Conservation (phyloP, 257 asterid genomes). For the Scutellaria baicalensis region DNA sequence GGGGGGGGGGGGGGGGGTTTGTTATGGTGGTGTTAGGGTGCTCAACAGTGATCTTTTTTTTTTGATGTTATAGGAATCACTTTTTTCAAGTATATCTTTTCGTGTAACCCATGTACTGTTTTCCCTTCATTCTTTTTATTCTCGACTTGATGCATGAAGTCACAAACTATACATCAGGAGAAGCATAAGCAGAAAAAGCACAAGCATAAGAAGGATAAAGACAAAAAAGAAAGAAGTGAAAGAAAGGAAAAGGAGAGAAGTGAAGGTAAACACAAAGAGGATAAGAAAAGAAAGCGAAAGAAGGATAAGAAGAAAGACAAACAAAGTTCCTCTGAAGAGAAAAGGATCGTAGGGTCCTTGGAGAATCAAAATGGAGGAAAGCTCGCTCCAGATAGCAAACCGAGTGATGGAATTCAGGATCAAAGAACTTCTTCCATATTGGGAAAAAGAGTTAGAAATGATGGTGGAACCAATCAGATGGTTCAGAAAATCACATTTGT, state of each 20-base stretch:
- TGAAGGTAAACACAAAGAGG: slow-evolving; percentile 37
- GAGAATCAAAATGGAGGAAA: slow-evolving; percentile 28
- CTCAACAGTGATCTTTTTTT: not conserved
- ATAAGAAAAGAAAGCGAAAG: slow-evolving; percentile 45
- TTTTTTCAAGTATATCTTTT: not conserved
- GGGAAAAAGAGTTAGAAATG: slow-evolving; percentile 31
- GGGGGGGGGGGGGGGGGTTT: no score
- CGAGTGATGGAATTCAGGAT: not conserved
- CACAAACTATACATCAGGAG: slow-evolving; percentile 29
- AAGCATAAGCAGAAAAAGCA: slow-evolving; percentile 35
- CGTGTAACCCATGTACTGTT: not conserved
- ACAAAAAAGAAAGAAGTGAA: slow-evolving; percentile 41
- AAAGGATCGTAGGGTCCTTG: slow-evolving; percentile 8
- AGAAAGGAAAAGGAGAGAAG: slow-evolving; percentile 41
- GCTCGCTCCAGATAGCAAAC: slow-evolving; percentile 14
- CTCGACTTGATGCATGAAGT: not conserved
- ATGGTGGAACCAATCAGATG: slow-evolving; percentile 26
- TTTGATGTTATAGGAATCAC: not conserved
- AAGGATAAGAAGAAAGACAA: slow-evolving; percentile 38
- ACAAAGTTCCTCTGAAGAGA: slow-evolving; percentile 27
- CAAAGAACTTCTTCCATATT: slow-evolving; percentile 17
- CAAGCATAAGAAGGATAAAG: slow-evolving; percentile 47
- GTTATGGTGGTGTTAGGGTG: not conserved
- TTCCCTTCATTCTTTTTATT: not conserved
- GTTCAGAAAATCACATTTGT: slow-evolving; percentile 20